These are phyloP conservation scores for Rutstroemia sp. DNA, from an alignment of 2,329 filamentous ascomycete genomes.

Conservation along the genomic window DNA sequence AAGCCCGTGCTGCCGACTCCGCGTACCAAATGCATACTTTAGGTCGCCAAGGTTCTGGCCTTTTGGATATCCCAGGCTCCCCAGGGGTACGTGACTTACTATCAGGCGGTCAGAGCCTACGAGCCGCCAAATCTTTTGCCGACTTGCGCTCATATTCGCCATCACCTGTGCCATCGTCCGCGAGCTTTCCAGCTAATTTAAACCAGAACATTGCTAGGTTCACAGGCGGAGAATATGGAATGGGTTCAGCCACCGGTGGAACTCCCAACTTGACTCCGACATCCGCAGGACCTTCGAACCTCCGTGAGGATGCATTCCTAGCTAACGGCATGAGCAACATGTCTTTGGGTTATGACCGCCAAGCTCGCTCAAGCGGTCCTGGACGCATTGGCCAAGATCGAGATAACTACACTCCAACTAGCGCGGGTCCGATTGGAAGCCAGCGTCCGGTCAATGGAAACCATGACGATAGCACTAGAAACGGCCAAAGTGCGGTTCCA, in stretches of 20 bases:
- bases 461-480: slow-evolving; percentile 25
- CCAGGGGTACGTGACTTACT: slow-evolving; percentile 49
- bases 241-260: slow-evolving; percentile 50
- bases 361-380: slow-evolving; percentile 32
- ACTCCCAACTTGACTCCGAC: slow-evolving; percentile 67
- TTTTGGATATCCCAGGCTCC: slow-evolving; percentile 82
- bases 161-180: slow-evolving; percentile 82
- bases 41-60: slow-evolving; percentile 70
- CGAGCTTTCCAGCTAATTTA: slow-evolving; percentile 71
- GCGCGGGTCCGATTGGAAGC: slow-evolving; percentile 55
- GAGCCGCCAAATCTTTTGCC: slow-evolving; percentile 92
- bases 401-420: slow-evolving; percentile 32
- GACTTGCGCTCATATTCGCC: slow-evolving; percentile 93
- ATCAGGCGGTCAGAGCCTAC: slow-evolving; percentile 69
- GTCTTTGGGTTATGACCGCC: slow-evolving; percentile 40
- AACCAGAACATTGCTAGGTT: slow-evolving; percentile 55
- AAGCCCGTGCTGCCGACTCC: slow-evolving; percentile 59
- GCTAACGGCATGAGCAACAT: slow-evolving; percentile 51
- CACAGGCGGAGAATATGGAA: slow-evolving; percentile 43
- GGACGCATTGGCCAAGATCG: slow-evolving; percentile 38
- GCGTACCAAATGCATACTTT: slow-evolving; percentile 67
- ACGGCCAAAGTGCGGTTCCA: slow-evolving; percentile 34
- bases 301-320: slow-evolving; percentile 24
- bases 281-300: slow-evolving; percentile 59
- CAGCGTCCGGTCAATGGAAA: slow-evolving; percentile 45